Percentiles rank a stretch among this genome's conserved stretches.
These are phyloP conservation scores for Epithele typhae DNA, from an alignment of 768 basidiomycete genomes.

Conservation along the genomic window DNA sequence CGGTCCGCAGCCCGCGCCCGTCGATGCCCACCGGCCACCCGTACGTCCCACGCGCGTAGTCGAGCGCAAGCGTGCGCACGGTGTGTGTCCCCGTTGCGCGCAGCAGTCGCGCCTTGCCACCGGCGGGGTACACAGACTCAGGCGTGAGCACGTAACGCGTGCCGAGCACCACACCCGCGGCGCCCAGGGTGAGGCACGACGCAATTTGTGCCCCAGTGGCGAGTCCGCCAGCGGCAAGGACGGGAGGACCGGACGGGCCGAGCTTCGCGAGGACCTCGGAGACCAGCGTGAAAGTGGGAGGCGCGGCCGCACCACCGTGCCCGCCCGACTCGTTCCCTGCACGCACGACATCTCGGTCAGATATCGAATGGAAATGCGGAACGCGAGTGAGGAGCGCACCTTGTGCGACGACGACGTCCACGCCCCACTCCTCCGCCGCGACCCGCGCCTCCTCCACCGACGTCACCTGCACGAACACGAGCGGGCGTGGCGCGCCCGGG, in stretches of 20 bases:
- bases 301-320: constrained; percentile 56
- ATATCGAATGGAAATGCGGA: not conserved
- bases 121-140: constrained; percentile 43
- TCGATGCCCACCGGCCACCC: constrained; percentile 34
- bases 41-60: constrained; percentile 26
- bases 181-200: constrained; percentile 60
- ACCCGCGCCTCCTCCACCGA: constrained; percentile 53
- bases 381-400: constrained; percentile 35
- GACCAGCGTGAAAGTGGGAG: constrained; percentile 58
- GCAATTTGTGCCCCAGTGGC: constrained; percentile 62
- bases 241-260: constrained; percentile 35
- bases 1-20: constrained; percentile 50
- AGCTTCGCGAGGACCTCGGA: constrained; percentile 46
- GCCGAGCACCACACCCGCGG: constrained; percentile 63
- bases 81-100: constrained; percentile 23
- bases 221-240: constrained; percentile 77
- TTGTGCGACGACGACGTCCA: constrained; percentile 75
- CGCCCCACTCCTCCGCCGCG: constrained; percentile 64
- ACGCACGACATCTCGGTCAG: not conserved
- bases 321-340: constrained; percentile 79
- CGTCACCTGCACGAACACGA: constrained; percentile 63
- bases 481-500: constrained; percentile 37
- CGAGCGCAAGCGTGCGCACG: constrained; percentile 30
- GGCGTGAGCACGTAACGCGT: constrained; percentile 71
- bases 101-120: constrained; percentile 30